phyloP scores from a whole-genome alignment of 2,329 filamentous ascomycete species.

The Leptodontidium sp. region DNA sequence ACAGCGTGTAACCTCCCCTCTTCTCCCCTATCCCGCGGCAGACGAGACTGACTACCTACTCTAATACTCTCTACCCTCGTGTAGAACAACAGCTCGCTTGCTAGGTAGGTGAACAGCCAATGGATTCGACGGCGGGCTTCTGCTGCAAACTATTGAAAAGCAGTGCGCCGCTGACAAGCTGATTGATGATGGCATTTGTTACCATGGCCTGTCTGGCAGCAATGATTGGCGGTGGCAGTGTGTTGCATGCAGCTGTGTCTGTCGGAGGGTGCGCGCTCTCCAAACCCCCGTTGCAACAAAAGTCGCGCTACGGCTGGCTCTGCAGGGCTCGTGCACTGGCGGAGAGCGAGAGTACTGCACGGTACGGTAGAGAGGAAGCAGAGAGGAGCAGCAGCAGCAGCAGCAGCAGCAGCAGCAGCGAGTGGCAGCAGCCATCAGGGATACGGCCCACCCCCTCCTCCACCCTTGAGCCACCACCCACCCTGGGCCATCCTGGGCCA shows the following conservation, averaged over 20 bases:
- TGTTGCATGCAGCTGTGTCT: neutral
- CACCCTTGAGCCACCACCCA: neutral
- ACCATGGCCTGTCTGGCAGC: neutral
- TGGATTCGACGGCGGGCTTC: constrained; percentile 3
- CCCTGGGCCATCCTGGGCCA: neutral
- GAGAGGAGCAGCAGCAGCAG: neutral
- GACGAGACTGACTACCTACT: neutral
- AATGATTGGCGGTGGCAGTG: constrained; percentile 23
- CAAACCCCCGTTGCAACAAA: constrained; percentile 23
- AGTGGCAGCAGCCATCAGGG: neutral
- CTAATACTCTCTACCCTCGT: neutral
- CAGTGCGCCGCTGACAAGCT: constrained; percentile 21
- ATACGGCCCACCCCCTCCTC: neutral
- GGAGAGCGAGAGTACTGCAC: neutral
- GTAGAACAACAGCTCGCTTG: neutral
- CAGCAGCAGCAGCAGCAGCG: too few species aligned
- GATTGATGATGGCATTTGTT: constrained; percentile 19
- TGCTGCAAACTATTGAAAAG: constrained; percentile 19
- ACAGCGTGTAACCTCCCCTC: neutral
- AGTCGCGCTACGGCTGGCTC: constrained; percentile 9
- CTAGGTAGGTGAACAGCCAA: neutral
- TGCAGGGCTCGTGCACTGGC: constrained; percentile 12
- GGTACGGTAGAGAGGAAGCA: too few species aligned
- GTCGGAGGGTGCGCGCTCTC: neutral
- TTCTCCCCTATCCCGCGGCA: neutral